Evolutionary conservation across 768 basidiomycete species (phyloP).

Genomic region (Fomitopsis serialis): DNA sequence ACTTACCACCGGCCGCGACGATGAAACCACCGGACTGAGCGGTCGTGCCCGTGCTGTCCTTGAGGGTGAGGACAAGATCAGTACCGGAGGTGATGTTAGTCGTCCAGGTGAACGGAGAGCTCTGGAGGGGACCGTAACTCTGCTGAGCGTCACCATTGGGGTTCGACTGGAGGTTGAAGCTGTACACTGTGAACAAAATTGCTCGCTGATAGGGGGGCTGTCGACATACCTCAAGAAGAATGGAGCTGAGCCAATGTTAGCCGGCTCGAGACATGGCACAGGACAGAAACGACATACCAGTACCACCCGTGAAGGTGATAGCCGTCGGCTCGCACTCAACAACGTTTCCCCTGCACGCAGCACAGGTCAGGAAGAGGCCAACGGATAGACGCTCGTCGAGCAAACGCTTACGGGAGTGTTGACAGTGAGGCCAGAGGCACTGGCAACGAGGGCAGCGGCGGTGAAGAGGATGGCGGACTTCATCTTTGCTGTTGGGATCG

Average conservation of each 20-base stretch:
- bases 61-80: constrained; percentile 50
- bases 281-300: too few relatives aligned
- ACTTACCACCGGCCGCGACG: constrained; percentile 46
- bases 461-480: constrained; percentile 43
- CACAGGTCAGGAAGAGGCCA: constrained; percentile 1
- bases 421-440: constrained; percentile 45
- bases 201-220: constrained; percentile 31
- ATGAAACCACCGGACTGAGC: constrained; percentile 50
- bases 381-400: constrained; percentile 2
- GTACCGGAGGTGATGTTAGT: constrained; percentile 49
- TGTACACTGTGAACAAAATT: constrained; percentile 23
- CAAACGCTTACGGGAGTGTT: constrained; percentile 67
- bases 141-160: constrained; percentile 41
- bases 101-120: constrained; percentile 47
- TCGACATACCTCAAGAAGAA: constrained; percentile 54
- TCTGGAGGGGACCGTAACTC: constrained; percentile 36
- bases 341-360: constrained; percentile 33
- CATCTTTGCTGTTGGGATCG: constrained; percentile 15
- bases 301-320: constrained; percentile 53
- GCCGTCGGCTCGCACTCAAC: constrained; percentile 47
- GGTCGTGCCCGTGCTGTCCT: constrained; percentile 50
- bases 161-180: constrained; percentile 48
- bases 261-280: too few relatives aligned
- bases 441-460: constrained; percentile 30
- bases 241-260: too few relatives aligned